phyloP scores from a whole-genome alignment of 345 rosid species.

The Gossypioides kirkii region DNA sequence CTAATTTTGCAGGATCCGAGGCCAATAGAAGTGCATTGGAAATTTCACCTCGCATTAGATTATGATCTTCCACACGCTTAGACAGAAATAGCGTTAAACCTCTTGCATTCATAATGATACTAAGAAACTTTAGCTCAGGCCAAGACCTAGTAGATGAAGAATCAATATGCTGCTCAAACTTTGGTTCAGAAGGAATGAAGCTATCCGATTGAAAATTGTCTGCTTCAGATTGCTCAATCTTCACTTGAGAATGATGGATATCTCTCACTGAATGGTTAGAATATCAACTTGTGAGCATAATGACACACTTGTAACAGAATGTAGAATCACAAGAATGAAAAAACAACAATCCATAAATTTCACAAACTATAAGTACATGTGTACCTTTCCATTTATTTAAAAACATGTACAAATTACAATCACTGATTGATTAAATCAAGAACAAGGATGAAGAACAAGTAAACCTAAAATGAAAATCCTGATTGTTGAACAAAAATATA shows the following conservation, averaged over 20 bases:
- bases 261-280: conserved; percentile 9
- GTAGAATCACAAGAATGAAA: background rate
- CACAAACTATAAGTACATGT: background rate
- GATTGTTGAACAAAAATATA: background rate
- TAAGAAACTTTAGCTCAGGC: background rate
- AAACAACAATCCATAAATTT: background rate
- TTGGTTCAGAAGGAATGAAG: background rate
- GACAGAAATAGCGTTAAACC: conserved; percentile 16
- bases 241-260: background rate
- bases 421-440: background rate
- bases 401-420: background rate
- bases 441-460: background rate
- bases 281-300: background rate
- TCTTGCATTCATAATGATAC: conserved; percentile 6
- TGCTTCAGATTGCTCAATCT: conserved; percentile 3
- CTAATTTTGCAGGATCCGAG: conserved; percentile 27
- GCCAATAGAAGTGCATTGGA: conserved; percentile 17
- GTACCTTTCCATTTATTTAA: background rate
- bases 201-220: background rate
- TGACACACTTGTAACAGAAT: background rate
- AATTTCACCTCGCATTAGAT: conserved; percentile 14
- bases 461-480: background rate
- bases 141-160: conserved; percentile 4
- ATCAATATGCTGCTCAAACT: conserved; percentile 9
- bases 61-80: conserved; percentile 15